phyloP scores from a whole-genome alignment of 164 flowering plant genomes.

The Amborella trichopoda region DNA sequence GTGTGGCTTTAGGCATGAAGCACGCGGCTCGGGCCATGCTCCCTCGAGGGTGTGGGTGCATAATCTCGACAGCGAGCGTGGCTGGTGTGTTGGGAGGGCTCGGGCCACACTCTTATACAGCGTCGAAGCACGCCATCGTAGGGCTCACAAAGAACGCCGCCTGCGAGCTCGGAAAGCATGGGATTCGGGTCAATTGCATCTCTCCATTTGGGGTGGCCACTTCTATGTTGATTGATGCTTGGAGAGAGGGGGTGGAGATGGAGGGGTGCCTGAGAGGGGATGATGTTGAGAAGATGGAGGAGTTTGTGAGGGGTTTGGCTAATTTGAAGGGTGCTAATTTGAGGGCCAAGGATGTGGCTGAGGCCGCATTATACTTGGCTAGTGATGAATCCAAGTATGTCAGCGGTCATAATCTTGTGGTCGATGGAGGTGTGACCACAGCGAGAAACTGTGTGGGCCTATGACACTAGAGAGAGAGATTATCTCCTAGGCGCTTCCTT shows the following conservation, averaged over 20 bases:
- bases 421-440: conserved; percentile 68
- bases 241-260: conserved; percentile 27
- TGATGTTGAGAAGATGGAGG: conserved; percentile 71
- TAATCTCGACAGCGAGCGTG: conserved; percentile 66
- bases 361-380: conserved; percentile 70
- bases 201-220: conserved; percentile 95
- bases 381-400: conserved; percentile 74
- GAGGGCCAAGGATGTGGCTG: conserved; percentile 52
- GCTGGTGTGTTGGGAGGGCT: conserved; percentile 78
- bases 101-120: conserved; percentile 77
- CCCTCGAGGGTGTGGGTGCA: conserved; percentile 42
- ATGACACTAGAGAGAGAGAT: conserved; percentile 7
- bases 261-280: conserved; percentile 21
- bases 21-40: conserved; percentile 76
- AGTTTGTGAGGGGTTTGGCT: conserved; percentile 50
- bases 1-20: conserved; percentile 62
- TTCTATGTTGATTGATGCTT: conserved; percentile 59
- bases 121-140: conserved; percentile 76
- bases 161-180: conserved; percentile 63
- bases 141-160: conserved; percentile 79
- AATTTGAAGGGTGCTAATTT: conserved; percentile 39
- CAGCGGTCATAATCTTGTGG: conserved; percentile 75
- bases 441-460: conserved; percentile 53
- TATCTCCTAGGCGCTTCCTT: no score
- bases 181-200: conserved; percentile 77